Conservation (phyloP, 2,329 filamentous ascomycete genomes). For the Aspergillus tamarii region DNA sequence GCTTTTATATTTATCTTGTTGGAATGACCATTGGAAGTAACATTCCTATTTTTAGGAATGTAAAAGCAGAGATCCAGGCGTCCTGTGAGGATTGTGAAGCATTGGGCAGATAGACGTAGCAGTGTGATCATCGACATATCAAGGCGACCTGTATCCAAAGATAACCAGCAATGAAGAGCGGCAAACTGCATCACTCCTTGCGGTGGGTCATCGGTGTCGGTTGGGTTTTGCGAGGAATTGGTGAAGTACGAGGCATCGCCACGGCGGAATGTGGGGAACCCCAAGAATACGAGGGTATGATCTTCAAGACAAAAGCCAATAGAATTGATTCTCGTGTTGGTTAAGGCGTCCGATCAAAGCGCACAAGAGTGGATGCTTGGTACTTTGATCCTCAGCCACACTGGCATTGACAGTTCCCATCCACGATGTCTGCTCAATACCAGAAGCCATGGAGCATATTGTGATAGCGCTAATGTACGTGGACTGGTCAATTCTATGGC, state of each 20-base stretch:
- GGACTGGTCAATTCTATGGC: too few species aligned
- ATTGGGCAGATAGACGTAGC: background rate
- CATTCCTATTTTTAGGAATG: too few species aligned
- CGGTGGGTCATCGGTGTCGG: background rate
- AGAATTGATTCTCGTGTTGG: background rate
- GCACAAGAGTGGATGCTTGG: background rate
- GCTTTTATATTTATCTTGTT: background rate
- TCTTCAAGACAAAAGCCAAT: background rate
- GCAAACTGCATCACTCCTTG: background rate
- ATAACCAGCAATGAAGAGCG: rapidly evolving
- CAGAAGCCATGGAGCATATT: background rate
- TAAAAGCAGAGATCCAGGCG: too few species aligned
- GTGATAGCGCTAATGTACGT: background rate
- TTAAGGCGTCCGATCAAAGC: background rate
- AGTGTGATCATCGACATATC: background rate
- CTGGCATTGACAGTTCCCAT: background rate
- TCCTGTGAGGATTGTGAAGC: background rate
- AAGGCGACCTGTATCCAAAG: background rate
- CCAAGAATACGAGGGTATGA: background rate
- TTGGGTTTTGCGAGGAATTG: background rate
- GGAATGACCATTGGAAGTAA: background rate
- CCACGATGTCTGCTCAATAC: background rate
- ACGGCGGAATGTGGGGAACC: background rate
- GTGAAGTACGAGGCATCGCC: background rate
- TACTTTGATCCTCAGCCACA: background rate